These are phyloP conservation scores for Cerrena zonata DNA, from an alignment of 1,284 basidiomycete genomes.

Conservation along the genomic window DNA sequence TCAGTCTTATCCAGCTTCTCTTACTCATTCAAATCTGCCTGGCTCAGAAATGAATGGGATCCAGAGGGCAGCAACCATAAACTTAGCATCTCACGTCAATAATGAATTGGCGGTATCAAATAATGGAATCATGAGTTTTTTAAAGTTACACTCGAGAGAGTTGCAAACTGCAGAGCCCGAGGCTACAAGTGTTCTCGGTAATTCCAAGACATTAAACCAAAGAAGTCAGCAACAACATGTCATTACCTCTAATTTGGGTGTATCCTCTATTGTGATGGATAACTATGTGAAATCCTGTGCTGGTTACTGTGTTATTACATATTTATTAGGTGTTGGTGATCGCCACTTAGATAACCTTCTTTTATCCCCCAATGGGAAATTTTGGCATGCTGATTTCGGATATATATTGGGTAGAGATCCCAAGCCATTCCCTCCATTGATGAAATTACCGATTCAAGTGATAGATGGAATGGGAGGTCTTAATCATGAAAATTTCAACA, in stretches of 20 bases:
- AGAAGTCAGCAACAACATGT: slow-evolving; percentile 86
- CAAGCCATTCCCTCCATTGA: slow-evolving; percentile 87
- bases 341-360: slow-evolving; percentile 95
- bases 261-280: slow-evolving; percentile 88
- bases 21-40: too few relatives aligned
- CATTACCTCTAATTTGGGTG: slow-evolving; percentile 86
- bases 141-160: slow-evolving; percentile 82
- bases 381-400: too few relatives aligned
- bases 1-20: too few relatives aligned
- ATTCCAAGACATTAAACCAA: slow-evolving; percentile 86
- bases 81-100: too few relatives aligned
- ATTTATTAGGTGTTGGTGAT: slow-evolving; percentile 94
- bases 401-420: too few relatives aligned
- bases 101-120: slow-evolving; percentile 95
- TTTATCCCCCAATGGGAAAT: slow-evolving; percentile 87
- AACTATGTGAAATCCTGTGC: slow-evolving; percentile 96
- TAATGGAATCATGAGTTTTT: slow-evolving; percentile 85
- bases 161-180: too few relatives aligned
- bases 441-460: slow-evolving; percentile 84
- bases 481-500: slow-evolving; percentile 84
- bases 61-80: too few relatives aligned
- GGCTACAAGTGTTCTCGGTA: too few relatives aligned
- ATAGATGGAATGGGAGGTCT: slow-evolving; percentile 98
- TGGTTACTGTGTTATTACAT: slow-evolving; percentile 97
- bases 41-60: too few relatives aligned